phyloP scores from a whole-genome alignment of 176 grass and related monocot genomes.

The Carex parvula region DNA sequence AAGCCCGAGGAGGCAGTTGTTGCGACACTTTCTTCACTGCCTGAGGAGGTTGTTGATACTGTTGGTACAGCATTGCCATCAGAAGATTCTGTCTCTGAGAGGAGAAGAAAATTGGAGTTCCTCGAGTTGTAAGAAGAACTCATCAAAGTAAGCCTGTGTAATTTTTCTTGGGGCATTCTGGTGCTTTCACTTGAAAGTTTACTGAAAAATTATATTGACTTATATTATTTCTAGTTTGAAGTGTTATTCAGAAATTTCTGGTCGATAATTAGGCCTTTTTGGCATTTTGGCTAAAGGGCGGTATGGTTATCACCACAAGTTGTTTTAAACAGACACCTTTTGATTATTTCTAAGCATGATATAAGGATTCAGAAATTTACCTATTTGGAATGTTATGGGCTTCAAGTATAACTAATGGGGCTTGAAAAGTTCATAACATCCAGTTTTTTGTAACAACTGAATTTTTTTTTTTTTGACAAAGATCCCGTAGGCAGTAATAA shows the following conservation, averaged over 20 bases:
- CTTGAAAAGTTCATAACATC: too few species aligned
- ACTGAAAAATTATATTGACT: constrained; percentile 12
- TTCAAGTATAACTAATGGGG: too few species aligned
- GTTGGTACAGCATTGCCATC: constrained; percentile 87
- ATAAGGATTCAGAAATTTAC: too few species aligned
- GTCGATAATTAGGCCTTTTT: neutral
- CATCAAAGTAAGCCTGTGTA: constrained; percentile 33
- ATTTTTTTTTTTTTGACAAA: neutral
- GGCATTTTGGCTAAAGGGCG: too few species aligned
- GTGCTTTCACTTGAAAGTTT: constrained; percentile 1
- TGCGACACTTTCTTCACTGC: constrained; percentile 91
- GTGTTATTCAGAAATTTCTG: constrained; percentile 6
- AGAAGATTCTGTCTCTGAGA: constrained; percentile 84
- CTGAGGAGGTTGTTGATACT: constrained; percentile 98
- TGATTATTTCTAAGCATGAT: too few species aligned
- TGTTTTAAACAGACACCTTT: too few species aligned
- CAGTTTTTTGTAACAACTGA: too few species aligned
- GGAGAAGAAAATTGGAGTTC: neutral
- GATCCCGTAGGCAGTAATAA: neutral
- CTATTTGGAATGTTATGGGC: too few species aligned
- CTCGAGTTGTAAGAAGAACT: too few species aligned
- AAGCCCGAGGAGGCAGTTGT: constrained; percentile 98
- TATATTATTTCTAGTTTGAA: constrained; percentile 16
- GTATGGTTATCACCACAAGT: too few species aligned
- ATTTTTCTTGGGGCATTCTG: neutral